These are phyloP conservation scores for Penicillium antarcticum DNA, from an alignment of 495 filamentous ascomycete genomes.

Conservation along the genomic window DNA sequence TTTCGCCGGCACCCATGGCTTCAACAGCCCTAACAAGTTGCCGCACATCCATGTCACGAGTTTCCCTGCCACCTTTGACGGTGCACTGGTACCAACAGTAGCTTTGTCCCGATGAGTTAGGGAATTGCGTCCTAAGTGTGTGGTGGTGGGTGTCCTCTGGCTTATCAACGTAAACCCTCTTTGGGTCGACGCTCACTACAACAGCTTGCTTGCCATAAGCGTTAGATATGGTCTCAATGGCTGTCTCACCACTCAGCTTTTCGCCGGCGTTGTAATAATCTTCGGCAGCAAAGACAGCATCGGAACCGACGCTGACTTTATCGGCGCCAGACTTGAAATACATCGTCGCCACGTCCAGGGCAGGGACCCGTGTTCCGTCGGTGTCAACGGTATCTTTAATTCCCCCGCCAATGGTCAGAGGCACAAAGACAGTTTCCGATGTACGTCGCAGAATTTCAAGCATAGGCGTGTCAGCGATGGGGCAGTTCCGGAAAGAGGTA, in stretches of 20 bases:
- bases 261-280: constrained; percentile 72
- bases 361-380: constrained; percentile 81
- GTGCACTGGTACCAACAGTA: constrained; percentile 98
- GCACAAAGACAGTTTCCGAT: constrained; percentile 94
- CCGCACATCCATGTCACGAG: constrained; percentile 82
- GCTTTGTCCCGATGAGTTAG: constrained; percentile 71
- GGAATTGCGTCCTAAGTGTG: constrained; percentile 66
- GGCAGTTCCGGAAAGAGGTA: constrained; percentile 93
- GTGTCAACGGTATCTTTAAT: constrained; percentile 88
- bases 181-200: constrained; percentile 92
- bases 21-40: constrained; percentile 87
- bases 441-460: constrained; percentile 84
- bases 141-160: constrained; percentile 72
- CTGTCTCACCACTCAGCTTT: constrained; percentile 71
- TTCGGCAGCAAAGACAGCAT: constrained; percentile 89
- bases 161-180: constrained; percentile 78
- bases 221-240: constrained; percentile 89
- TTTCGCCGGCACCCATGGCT: constrained; percentile 93
- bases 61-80: constrained; percentile 90
- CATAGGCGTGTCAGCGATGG: constrained; percentile 89
- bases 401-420: constrained; percentile 90
- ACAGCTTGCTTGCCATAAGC: constrained; percentile 97
- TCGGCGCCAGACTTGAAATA: constrained; percentile 99
- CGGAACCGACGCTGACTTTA: constrained; percentile 96
- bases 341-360: constrained; percentile 89